A percentile compares a stretch with the other conserved stretches of the same genome.
Conservation (phyloP, 148 eudicot genomes). For the Arbutus unedo region DNA sequence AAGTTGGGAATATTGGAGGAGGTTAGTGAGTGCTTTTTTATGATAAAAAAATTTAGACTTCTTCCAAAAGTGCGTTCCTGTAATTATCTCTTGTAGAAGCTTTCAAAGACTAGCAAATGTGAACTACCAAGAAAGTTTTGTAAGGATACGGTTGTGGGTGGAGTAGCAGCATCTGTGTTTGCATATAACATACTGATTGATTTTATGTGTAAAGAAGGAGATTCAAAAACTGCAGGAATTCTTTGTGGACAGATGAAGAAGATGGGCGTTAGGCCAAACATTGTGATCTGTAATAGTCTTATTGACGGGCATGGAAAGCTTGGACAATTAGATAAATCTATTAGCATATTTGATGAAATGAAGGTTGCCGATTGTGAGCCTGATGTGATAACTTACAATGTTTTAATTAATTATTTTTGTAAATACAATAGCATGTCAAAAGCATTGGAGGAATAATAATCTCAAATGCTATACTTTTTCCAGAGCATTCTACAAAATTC, state of each 20-base stretch:
- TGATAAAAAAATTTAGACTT: slow-evolving; percentile 58
- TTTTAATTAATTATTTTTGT: slow-evolving; percentile 78
- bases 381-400: slow-evolving; percentile 82
- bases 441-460: no score
- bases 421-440: slow-evolving; percentile 58
- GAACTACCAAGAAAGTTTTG: slow-evolving; percentile 45
- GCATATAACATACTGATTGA: slow-evolving; percentile 85
- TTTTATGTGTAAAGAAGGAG: slow-evolving; percentile 70
- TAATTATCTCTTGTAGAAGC: slow-evolving; percentile 60
- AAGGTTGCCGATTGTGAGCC: slow-evolving; percentile 57
- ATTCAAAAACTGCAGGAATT: slow-evolving; percentile 48
- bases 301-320: slow-evolving; percentile 84
- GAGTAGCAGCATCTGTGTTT: slow-evolving; percentile 64
- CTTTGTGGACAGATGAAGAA: slow-evolving; percentile 63
- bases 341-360: slow-evolving; percentile 62
- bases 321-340: slow-evolving; percentile 56
- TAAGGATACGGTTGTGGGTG: slow-evolving; percentile 60
- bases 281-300: slow-evolving; percentile 83
- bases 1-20: slow-evolving; percentile 77
- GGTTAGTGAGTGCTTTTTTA: slow-evolving; percentile 64
- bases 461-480: no score
- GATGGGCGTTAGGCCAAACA: slow-evolving; percentile 59
- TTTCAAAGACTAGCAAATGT: slow-evolving; percentile 47
- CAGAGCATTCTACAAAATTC: no score
- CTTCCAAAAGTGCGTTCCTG: slow-evolving; percentile 81